phyloP scores from a whole-genome alignment of 2,329 filamentous ascomycete species.

The Nemania diffusa region DNA sequence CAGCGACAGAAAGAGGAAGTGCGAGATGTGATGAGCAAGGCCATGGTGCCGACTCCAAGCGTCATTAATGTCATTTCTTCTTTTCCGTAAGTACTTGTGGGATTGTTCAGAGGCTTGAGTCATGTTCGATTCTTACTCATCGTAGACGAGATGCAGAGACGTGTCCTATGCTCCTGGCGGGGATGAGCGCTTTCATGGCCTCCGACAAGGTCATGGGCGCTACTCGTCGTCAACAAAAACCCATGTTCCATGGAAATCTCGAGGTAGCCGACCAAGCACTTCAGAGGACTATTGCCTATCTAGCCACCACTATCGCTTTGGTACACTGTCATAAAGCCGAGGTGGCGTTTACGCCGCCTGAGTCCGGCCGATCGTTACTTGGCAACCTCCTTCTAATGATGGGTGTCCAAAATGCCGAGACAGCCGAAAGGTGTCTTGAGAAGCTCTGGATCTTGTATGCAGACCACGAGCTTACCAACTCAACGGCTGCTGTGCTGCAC shows the following conservation, averaged over 20 bases:
- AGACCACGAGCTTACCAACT: slow-evolving; percentile 59
- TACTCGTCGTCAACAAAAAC: no score
- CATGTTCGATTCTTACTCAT: no score
- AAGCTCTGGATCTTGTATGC: slow-evolving; percentile 54
- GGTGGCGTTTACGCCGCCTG: slow-evolving; percentile 43
- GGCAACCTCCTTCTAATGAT: slow-evolving; percentile 58
- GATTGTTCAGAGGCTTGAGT: background rate
- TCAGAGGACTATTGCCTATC: slow-evolving; percentile 43
- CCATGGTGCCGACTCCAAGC: background rate
- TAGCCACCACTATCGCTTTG: slow-evolving; percentile 47
- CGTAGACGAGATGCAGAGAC: slow-evolving; percentile 19
- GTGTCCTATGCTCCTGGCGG: slow-evolving; percentile 48
- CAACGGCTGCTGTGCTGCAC: slow-evolving; percentile 56
- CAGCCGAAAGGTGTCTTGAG: slow-evolving; percentile 40
- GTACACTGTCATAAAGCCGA: slow-evolving; percentile 51
- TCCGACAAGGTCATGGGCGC: no score
- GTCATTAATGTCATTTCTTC: slow-evolving; percentile 26
- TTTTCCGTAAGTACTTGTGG: slow-evolving; percentile 19
- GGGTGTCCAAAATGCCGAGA: slow-evolving; percentile 42
- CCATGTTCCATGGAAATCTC: no score
- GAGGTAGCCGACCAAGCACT: no score
- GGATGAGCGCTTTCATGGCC: slow-evolving; percentile 3
- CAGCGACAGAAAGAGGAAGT: no score
- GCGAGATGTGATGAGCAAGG: no score
- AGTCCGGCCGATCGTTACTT: slow-evolving; percentile 46